These are phyloP conservation scores for Cutaneotrichosporon sp. DNA, from an alignment of 1,284 basidiomycete species.

Conservation along the genomic window DNA sequence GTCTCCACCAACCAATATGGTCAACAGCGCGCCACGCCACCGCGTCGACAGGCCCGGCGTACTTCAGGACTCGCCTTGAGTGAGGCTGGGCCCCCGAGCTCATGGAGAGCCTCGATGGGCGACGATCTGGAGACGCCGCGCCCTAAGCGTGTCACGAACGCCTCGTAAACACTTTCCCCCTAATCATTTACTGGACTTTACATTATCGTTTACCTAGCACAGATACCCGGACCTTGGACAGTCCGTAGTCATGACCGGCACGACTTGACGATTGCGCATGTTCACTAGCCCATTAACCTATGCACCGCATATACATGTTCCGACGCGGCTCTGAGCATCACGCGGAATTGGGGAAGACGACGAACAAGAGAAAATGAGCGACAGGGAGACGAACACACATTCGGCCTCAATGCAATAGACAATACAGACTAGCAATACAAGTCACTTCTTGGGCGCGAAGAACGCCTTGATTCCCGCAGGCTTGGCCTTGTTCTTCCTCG, in stretches of 20 bases:
- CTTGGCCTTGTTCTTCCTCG: constrained; percentile 41
- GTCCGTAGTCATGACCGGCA: neutral
- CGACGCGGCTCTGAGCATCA: neutral
- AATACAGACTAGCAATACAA: neutral
- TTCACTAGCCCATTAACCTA: neutral
- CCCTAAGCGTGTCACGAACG: constrained; percentile 23
- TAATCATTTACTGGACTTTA: neutral
- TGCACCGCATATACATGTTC: constrained; percentile 8
- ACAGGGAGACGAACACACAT: no score
- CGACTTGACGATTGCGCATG: constrained; percentile 1
- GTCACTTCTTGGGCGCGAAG: constrained; percentile 56
- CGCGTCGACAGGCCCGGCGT: constrained; percentile 13
- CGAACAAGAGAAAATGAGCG: neutral
- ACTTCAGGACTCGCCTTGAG: constrained; percentile 13
- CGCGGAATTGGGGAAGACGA: no score
- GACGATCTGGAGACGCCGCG: constrained; percentile 16
- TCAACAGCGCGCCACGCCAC: constrained; percentile 4
- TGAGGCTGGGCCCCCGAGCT: constrained; percentile 19
- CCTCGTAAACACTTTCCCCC: constrained; percentile 10
- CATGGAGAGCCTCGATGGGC: constrained; percentile 17
- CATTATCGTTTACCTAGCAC: constrained; percentile 6
- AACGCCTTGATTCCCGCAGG: constrained; percentile 72
- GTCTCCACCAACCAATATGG: constrained; percentile 1
- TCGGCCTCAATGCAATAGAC: neutral
- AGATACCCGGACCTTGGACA: constrained; percentile 2